A percentile compares a stretch with the other conserved stretches of the same genome.
Conservation (phyloP, 148 eudicot species). For the Heliosperma pusillum region DNA sequence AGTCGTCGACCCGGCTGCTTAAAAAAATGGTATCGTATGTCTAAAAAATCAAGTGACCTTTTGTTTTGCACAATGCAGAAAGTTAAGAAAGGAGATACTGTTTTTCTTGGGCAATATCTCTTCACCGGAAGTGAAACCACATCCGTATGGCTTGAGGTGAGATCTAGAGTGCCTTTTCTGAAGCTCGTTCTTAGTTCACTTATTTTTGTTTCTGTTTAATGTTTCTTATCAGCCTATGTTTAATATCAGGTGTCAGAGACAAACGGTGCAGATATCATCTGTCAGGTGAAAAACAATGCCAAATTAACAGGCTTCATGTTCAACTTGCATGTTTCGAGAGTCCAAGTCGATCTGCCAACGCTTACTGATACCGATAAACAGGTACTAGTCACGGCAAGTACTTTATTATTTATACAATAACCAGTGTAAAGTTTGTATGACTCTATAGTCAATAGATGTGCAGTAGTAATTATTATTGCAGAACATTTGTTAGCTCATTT, state of each 20-base stretch:
- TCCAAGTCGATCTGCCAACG: constrained; percentile 50
- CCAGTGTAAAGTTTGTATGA: not conserved
- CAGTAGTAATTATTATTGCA: not conserved
- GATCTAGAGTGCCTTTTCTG: not conserved
- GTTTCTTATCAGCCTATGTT: not conserved
- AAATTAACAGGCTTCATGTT: constrained; percentile 43
- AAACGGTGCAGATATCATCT: constrained; percentile 43
- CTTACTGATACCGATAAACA: constrained; percentile 46
- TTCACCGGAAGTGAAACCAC: constrained; percentile 63
- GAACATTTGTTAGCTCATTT: not conserved
- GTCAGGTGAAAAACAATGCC: constrained; percentile 56
- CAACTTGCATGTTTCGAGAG: constrained; percentile 56
- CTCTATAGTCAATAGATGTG: not conserved
- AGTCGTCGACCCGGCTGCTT: not conserved
- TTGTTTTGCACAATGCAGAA: constrained; percentile 28
- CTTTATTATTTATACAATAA: not conserved
- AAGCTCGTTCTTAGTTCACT: not conserved
- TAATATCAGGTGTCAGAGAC: constrained; percentile 47
- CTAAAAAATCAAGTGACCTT: not conserved
- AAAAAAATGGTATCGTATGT: not conserved
- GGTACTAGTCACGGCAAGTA: constrained; percentile 27
- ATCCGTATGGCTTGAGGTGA: constrained; percentile 68
- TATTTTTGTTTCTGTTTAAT: constrained; percentile 5
- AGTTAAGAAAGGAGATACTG: constrained; percentile 51
- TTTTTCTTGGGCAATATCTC: constrained; percentile 57